These are phyloP conservation scores for Passiflora organensis DNA, from an alignment of 345 rosid genomes.

Conservation along the genomic window DNA sequence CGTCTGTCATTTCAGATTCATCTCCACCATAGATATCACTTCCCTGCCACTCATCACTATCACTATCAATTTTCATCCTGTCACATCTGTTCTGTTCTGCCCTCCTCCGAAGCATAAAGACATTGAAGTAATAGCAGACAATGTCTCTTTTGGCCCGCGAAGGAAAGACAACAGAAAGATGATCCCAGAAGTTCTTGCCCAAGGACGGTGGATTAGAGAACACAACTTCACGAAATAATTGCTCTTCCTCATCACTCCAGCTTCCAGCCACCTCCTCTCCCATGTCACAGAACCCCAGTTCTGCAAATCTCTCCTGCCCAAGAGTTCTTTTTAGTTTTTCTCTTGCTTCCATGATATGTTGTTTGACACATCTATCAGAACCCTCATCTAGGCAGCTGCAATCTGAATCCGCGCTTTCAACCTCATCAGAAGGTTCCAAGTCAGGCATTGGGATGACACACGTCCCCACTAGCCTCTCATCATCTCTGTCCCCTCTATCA, in stretches of 20 bases:
- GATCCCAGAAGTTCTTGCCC: conserved; percentile 25
- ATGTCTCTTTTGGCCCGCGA: conserved; percentile 13
- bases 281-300: conserved; percentile 19
- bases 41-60: conserved; percentile 18
- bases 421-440: conserved; percentile 10
- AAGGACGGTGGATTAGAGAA: conserved; percentile 15
- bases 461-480: conserved; percentile 36
- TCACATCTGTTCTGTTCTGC: conserved; percentile 19
- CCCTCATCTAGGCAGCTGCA: conserved; percentile 22
- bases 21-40: neutral
- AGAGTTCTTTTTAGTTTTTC: conserved; percentile 8
- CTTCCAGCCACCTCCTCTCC: conserved; percentile 19
- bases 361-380: conserved; percentile 18
- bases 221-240: conserved; percentile 13
- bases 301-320: conserved; percentile 13
- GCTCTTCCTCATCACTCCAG: conserved; percentile 20
- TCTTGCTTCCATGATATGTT: conserved; percentile 20
- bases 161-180: conserved; percentile 15
- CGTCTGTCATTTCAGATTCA: conserved; percentile 6
- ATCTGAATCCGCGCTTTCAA: neutral
- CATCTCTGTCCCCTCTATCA: conserved; percentile 8
- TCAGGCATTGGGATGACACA: conserved; percentile 60
- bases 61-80: conserved; percentile 17
- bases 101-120: conserved; percentile 19
- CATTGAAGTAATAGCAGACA: conserved; percentile 21